Conservation (phyloP, 2,329 filamentous ascomycete species). For the Exophiala dermatitidis region DNA sequence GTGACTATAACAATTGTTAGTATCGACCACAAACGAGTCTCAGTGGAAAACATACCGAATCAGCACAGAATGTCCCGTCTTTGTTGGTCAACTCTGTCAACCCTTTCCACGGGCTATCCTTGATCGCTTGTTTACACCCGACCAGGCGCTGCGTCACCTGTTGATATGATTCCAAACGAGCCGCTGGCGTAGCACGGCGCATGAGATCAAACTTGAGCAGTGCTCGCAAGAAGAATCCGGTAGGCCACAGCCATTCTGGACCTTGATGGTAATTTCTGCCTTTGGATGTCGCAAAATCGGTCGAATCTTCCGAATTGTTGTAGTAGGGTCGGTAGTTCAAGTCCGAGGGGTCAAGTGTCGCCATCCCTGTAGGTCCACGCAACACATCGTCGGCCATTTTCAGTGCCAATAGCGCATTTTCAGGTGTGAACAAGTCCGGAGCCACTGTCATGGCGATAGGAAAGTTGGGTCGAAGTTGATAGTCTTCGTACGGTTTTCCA, state of each 20-base stretch:
- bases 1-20: slow-evolving; percentile 51
- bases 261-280: slow-evolving; percentile 97
- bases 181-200: slow-evolving; percentile 59
- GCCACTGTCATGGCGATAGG: slow-evolving; percentile 93
- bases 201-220: slow-evolving; percentile 82
- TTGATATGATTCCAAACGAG: slow-evolving; percentile 81
- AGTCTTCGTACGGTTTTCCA: slow-evolving; percentile 94
- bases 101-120: slow-evolving; percentile 77
- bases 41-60: slow-evolving; percentile 62
- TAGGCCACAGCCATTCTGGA: slow-evolving; percentile 97
- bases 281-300: slow-evolving; percentile 85
- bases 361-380: slow-evolving; percentile 86
- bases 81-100: slow-evolving; percentile 90
- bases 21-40: neutral
- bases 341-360: slow-evolving; percentile 85
- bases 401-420: slow-evolving; percentile 72
- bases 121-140: slow-evolving; percentile 78
- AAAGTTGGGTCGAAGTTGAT: slow-evolving; percentile 91
- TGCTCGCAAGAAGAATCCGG: slow-evolving; percentile 88
- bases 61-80: slow-evolving; percentile 70
- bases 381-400: slow-evolving; percentile 71
- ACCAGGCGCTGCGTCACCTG: slow-evolving; percentile 78
- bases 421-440: slow-evolving; percentile 72
- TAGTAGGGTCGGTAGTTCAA: slow-evolving; percentile 93
- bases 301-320: slow-evolving; percentile 86